A percentile compares a stretch with the other conserved stretches of the same genome.
Evolutionary conservation across 495 filamentous ascomycete species (phyloP).

Genomic region (Aspergillus nidulans): DNA sequence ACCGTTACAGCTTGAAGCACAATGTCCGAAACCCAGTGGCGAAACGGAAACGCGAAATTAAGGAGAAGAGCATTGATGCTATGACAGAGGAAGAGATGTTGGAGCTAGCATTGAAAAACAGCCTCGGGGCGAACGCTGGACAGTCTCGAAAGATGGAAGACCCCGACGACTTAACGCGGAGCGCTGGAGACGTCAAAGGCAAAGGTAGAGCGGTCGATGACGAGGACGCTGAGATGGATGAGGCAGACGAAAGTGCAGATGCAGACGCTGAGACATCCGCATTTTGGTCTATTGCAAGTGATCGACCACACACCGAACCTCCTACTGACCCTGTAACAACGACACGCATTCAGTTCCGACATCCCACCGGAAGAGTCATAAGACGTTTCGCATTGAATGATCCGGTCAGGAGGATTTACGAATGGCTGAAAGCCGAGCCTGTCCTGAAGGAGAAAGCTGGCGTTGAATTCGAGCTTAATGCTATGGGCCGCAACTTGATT

Average conservation of each 20-base stretch:
- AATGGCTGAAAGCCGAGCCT: slow-evolving; percentile 88
- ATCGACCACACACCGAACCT: slow-evolving; percentile 75
- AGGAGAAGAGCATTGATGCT: slow-evolving; percentile 67
- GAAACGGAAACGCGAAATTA: slow-evolving; percentile 68
- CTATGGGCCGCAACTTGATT: slow-evolving; percentile 76
- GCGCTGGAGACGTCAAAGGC: slow-evolving; percentile 52
- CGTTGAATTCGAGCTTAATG: slow-evolving; percentile 77
- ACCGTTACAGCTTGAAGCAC: slow-evolving; percentile 82
- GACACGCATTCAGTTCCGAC: slow-evolving; percentile 87
- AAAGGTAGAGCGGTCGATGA: slow-evolving; percentile 56
- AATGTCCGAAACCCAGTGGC: slow-evolving; percentile 90
- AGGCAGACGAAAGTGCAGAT: slow-evolving; percentile 17
- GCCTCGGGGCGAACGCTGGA: slow-evolving; percentile 48
- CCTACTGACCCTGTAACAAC: slow-evolving; percentile 59
- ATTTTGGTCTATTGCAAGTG: slow-evolving; percentile 64
- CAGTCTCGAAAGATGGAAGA: slow-evolving; percentile 51
- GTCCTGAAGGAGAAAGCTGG: slow-evolving; percentile 69
- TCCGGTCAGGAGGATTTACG: slow-evolving; percentile 76
- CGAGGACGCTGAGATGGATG: slow-evolving; percentile 35
- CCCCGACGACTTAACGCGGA: slow-evolving; percentile 80
- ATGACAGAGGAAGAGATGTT: slow-evolving; percentile 98
- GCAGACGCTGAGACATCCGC: slow-evolving; percentile 31
- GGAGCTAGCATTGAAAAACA: slow-evolving; percentile 86
- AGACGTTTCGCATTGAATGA: slow-evolving; percentile 79
- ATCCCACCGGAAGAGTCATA: slow-evolving; percentile 75